Evolutionary conservation across 192 early-diverging fungal species (phyloP), one percentile per base, ranked within the genome.

Genomic region (Glomus cerebriforme): DNA sequence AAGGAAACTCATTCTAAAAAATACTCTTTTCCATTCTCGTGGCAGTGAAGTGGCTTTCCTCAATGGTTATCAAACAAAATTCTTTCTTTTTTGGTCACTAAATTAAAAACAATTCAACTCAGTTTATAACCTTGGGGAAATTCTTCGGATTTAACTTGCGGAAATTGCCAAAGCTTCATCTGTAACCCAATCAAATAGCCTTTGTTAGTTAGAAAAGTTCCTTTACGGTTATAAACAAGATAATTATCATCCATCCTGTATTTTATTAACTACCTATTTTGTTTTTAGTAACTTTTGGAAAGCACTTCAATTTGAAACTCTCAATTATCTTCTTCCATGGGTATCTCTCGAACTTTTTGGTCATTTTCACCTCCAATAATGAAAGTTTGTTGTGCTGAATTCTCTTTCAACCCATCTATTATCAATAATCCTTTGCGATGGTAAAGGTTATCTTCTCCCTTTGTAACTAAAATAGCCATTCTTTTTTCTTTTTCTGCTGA

Each of bases 101-200:
- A 66, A 12, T 66, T 66, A 66, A 34, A 29, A 66, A 35, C 64
- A 35, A 34, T 29, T 7, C 26, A 34, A 7, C 15, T 66, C 2
- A 66, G 24, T 66, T 66, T 2, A 66, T 66, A 66, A 27, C 64
- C 64, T 66, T 66, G 19, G 64, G 64, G 64, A 26, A 66, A 66
- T 2, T 66, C 64, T 66, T 6, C 27, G 3, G 29, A 2, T 6
- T 29, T 3, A 34, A 34, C 2, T 4, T 35, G 2, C 1, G 34
- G 29, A 15, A 66, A 66, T 66, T 66, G 26, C 26, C 64, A 35
- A 34, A 66, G 34, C 24, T 29, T 35, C 64, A 66, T 66, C 6
- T 9, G 2, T 34, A 66, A 34, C 3, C 26, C 64, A 9, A 66
- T 6, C 26, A 35, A 34, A 35, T 66, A 66, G 24, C 64, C 64